Evolutionary conservation across 305 asterid genomes (phyloP), one percentile per base, ranked within the genome.

Genomic region (Withania somnifera): DNA sequence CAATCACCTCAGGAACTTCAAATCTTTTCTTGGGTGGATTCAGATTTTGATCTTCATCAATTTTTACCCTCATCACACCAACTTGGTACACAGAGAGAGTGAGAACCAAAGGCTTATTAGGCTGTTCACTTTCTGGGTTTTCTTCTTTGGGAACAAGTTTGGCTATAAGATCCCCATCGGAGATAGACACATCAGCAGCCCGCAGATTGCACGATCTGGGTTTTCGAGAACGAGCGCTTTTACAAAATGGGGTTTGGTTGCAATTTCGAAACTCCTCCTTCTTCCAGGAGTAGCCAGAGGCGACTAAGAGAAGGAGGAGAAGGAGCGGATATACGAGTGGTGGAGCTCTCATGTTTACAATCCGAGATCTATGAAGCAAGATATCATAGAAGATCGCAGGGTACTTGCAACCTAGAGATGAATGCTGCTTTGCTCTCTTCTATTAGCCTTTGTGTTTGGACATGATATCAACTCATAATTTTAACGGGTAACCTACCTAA

Each of bases 161-260:
- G 11, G 97, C 98, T 17, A 86, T 87, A 7, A 95, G 97, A 89
- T 95, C 93, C 1, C 99, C 99, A 66, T 92, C 93, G 80, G 91
- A 87, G 79, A 94, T 86, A 78, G 92, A 86, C 17, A 92, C 92
- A 82, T 91, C 90, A 79, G 91, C 50, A 84, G 95, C 95, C 86
- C 88, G 88, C 56, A 95, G 78, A 15, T 88, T 81, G 84, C 91
- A 88, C 52, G 90, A 84, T 20, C 94, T 94, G 20, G 96, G 92
- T 78, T 88, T 89, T 51, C 94, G 87, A 79, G 95, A 89, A 77
- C 99, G 94, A 68, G 99, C 95, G 8, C 96, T 94, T 86, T 95
- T 95, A 89, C 99, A 95, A 85, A 95, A 95, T 79, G 99, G 99
- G 84, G 99, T 91, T 81, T 95, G 97, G 79, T 93, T 86, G 86